Base-by-base conservation (phyloP, 495 filamentous ascomycete species). In the Aspergillus incahuasiensis region DNA sequence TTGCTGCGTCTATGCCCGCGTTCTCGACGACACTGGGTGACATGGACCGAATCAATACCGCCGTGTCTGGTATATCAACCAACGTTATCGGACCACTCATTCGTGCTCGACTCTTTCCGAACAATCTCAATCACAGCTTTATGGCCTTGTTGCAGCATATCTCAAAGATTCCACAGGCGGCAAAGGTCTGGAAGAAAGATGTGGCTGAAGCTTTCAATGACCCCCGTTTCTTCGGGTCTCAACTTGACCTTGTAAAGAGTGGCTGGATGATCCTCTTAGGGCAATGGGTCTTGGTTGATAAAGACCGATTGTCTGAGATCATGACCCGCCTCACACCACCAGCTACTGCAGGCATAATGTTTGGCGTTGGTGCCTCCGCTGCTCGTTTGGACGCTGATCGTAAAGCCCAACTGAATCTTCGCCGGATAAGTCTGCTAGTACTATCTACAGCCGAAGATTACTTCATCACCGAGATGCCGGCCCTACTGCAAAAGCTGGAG, bases 311-410 rank as follows among this genome's bases (percentile, higher is more conserved):
- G 68, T 73, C 84, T 1, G 95, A 97, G 53, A 72, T 96, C 3
- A 68, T 97, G 13, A 76, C 80, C 38, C 84, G 91, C 22, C 77
- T 97, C 34, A 84, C 88, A 6, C 80, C 91, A 3, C 94, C 94
- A 8, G 90, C 90, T 15, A 88, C 94, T n/a, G 95, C 94, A 0
- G 95, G 94, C 15, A 95, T 97, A 52, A 90, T 99, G 68, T 99
- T 99, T 58, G 94, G 94, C 20, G 94, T 99, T 5, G 94, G 94
- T 48, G 95, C 94, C 6, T 92, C 88, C 32, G 92, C 92, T 20
- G 94, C 94, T n/a, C 80, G 94, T 55, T 76, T 91, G 41, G 94
- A 99, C 73, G 91, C 94, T 8, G 94, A 99, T 69, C 87, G 91
- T 48, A 94, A 87, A 68, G 88, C 91, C 7, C 92, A 97, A 64